phyloP scores from a whole-genome alignment of 768 basidiomycete species.

The Trametes punicea region DNA sequence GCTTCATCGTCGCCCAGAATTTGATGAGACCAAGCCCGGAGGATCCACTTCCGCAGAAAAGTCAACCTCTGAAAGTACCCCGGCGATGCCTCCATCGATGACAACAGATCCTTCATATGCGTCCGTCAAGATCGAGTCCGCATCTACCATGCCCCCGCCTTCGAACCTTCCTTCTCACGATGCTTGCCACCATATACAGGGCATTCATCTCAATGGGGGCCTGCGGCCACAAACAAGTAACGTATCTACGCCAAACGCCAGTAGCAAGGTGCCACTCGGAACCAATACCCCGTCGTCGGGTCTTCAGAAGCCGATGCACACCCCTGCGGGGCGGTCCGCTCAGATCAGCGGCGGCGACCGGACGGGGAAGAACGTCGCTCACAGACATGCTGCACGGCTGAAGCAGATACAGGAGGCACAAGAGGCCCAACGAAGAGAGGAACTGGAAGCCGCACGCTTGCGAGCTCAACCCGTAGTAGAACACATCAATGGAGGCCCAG shows the following conservation, averaged over 20 bases:
- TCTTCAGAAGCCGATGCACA: slow-evolving; percentile 35
- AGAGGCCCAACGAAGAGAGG: slow-evolving; percentile 9
- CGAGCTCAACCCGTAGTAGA: neutral
- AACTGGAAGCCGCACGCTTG: neutral
- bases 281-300: slow-evolving; percentile 10
- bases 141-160: slow-evolving; percentile 27
- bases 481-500: neutral
- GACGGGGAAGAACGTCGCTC: slow-evolving; percentile 5
- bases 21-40: slow-evolving; percentile 45
- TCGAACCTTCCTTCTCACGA: slow-evolving; percentile 32
- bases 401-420: slow-evolving; percentile 15
- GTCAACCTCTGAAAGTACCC: slow-evolving; percentile 10
- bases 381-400: slow-evolving; percentile 3
- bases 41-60: neutral
- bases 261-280: slow-evolving; percentile 7
- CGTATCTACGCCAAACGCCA: slow-evolving; percentile 14
- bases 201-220: slow-evolving; percentile 17
- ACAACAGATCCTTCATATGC: neutral
- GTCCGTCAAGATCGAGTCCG: slow-evolving; percentile 13
- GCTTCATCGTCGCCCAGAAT: slow-evolving; percentile 70
- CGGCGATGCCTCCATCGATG: neutral
- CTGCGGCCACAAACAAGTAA: slow-evolving; percentile 1
- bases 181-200: neutral
- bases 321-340: slow-evolving; percentile 22
- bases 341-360: neutral